Evolutionary conservation across 2,329 filamentous ascomycete species (phyloP).

Genomic region (Fusarium napiforme): DNA sequence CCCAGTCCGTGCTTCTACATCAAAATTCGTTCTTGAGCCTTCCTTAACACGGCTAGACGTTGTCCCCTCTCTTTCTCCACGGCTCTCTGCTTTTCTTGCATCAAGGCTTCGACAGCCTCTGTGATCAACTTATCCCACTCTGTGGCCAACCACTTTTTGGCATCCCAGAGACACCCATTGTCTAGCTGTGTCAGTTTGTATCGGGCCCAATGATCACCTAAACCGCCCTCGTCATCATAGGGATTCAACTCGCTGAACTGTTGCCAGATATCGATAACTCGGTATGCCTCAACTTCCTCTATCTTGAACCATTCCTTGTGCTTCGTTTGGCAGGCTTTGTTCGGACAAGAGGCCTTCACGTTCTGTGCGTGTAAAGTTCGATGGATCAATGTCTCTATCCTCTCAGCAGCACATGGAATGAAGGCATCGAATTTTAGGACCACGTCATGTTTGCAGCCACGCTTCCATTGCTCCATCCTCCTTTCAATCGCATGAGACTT

Average conservation of each 20-base stretch:
- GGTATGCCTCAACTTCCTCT: background rate
- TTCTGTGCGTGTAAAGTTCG: background rate
- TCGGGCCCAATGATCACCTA: background rate
- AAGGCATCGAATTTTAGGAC: background rate
- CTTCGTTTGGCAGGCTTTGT: fast-evolving
- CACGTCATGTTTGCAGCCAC: background rate
- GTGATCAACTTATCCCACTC: background rate
- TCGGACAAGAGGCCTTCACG: background rate
- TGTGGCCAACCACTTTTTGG: conserved; percentile 5
- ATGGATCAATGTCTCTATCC: conserved; percentile 8
- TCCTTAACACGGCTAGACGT: background rate
- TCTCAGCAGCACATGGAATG: background rate
- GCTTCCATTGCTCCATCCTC: background rate
- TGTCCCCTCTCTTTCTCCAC: background rate
- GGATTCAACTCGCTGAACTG: background rate
- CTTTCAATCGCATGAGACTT: fast-evolving
- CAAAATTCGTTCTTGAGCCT: too few relatives aligned
- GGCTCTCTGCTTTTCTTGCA: background rate
- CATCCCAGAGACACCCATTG: background rate
- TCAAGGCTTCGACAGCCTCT: background rate
- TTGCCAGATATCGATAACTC: background rate
- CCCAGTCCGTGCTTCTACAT: background rate
- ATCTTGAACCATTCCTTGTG: conserved; percentile 26
- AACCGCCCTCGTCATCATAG: background rate
- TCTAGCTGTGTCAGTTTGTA: background rate